phyloP scores from a whole-genome alignment of 1,284 basidiomycete genomes.

The Pulchroboletus neoregius region DNA sequence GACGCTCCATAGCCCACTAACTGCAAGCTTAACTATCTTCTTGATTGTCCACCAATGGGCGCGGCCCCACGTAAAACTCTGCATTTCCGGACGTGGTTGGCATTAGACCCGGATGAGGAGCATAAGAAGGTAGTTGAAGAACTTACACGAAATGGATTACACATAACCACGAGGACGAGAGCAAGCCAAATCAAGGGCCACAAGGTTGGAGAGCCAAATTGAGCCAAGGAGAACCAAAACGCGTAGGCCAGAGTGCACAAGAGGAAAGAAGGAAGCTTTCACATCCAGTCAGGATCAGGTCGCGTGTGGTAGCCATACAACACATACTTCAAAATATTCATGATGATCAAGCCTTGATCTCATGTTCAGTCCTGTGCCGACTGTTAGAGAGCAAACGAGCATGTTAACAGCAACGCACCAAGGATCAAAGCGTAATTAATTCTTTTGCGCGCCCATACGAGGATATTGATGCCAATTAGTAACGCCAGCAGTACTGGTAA shows the following conservation, averaged over 20 bases:
- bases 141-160: conserved; percentile 77
- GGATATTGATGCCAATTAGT: conserved; percentile 77
- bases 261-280: conserved; percentile 75
- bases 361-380: conserved; percentile 63
- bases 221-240: conserved; percentile 81
- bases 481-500: conserved; percentile 77
- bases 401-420: conserved; percentile 41
- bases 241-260: conserved; percentile 71
- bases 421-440: conserved; percentile 95
- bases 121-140: background rate
- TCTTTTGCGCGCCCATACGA: conserved; percentile 71
- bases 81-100: background rate
- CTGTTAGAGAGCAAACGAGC: background rate
- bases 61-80: conserved; percentile 24
- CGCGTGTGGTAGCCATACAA: background rate
- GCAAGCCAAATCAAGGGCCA: conserved; percentile 89
- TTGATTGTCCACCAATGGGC: conserved; percentile 77
- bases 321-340: conserved; percentile 74
- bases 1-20: conserved; percentile 72
- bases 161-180: conserved; percentile 55
- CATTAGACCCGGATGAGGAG: background rate
- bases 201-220: conserved; percentile 47
- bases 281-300: background rate
- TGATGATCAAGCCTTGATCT: conserved; percentile 78
- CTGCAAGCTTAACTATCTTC: conserved; percentile 57